Evolutionary conservation across 768 basidiomycete species (phyloP), one percentile per base, ranked within the genome.

Genomic region (Russula sp.): DNA sequence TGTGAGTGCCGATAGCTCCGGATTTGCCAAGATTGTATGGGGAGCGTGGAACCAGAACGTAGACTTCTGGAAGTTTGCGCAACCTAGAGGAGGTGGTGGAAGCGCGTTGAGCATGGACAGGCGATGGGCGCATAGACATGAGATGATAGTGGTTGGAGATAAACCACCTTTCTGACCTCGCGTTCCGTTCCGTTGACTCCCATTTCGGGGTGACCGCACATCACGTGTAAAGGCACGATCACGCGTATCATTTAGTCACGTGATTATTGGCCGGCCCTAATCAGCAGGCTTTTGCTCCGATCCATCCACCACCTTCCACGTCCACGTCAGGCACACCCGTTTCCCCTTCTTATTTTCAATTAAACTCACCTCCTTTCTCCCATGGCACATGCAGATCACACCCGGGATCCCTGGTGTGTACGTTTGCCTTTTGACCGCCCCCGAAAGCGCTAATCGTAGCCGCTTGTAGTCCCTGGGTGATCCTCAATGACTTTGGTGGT

Each of bases 401-500:
- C 93, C 59, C 79, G 94, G 76, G 94, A 96, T 76, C 94, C 93
- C 63, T 96, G 94, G 93, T 88, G 71, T 64, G 81, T 68, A 27
- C 56, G 0, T 40, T n/a, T 20, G 45, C 39, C 22, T 27, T 52
- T 4, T 27, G 4, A 9, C 5, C 6, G 40, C 1, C 27, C 13
- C 3, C 13, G 16, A 16, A 37, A 45, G 37, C 32, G 1, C 52
- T 56, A 35, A 70, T 69, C 34, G 68, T 57, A 1, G 39, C 47
- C 22, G 44, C 32, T 3, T 55, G 49, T 70, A 98, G 96, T 77
- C 96, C 96, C 70, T 98, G 94, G 93, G 95, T 98, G 57, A 90
- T 98, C 73, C 87, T 98, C 70, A 97, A 92, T 80, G 96, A 98
- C 79, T 96, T 95, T 75, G 95, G 96, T 64, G 95, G 94, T 65